Evolutionary conservation across 2,329 filamentous ascomycete species (phyloP).

Genomic region (Ascochyta koolunga): DNA sequence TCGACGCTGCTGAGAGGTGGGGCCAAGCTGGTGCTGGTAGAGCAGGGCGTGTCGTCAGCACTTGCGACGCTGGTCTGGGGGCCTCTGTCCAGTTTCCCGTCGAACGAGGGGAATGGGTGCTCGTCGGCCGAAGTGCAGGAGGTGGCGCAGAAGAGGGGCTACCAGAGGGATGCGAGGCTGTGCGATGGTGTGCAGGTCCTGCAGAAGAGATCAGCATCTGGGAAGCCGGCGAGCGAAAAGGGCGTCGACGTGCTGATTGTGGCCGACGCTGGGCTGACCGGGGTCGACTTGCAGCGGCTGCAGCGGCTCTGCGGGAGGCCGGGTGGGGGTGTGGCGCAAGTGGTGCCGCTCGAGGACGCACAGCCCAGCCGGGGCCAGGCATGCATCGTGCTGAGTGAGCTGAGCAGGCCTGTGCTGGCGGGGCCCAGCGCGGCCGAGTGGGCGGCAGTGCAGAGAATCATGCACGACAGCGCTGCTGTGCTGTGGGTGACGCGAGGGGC

Average conservation of each 20-base stretch:
- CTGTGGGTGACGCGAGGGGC: slow-evolving; percentile 30
- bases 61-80: background rate
- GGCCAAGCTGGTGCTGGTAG: background rate
- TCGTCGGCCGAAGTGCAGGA: background rate
- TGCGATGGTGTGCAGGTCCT: too few species aligned
- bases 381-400: slow-evolving; percentile 9
- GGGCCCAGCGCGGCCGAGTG: slow-evolving; percentile 6
- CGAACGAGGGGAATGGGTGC: background rate
- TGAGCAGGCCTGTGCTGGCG: slow-evolving; percentile 16
- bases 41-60: background rate
- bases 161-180: too few species aligned
- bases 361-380: background rate
- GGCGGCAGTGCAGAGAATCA: slow-evolving; percentile 13
- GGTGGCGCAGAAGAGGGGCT: background rate
- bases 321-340: background rate
- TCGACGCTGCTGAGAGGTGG: background rate
- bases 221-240: background rate
- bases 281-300: background rate
- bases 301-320: background rate
- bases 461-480: slow-evolving; percentile 17
- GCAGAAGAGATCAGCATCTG: too few species aligned
- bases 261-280: background rate
- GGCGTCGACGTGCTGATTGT: background rate
- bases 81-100: background rate
- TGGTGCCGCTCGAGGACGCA: background rate